Percentiles rank a stretch among this genome's conserved stretches.
Conservation (phyloP, 2,329 filamentous ascomycete genomes). For the Colletotrichum liaoningense region DNA sequence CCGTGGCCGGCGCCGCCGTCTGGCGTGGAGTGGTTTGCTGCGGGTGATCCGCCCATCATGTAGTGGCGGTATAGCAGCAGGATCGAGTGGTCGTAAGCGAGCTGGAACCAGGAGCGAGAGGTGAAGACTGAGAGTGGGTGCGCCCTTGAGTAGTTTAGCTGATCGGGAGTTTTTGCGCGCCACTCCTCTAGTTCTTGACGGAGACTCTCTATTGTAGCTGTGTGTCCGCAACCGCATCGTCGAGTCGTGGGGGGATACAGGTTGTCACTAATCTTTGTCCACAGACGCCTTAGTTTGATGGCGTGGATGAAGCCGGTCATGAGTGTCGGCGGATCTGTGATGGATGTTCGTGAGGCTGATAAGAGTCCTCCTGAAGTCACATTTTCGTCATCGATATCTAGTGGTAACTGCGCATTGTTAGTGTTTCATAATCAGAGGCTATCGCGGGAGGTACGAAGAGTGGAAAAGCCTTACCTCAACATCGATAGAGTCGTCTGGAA, state of each 20-base stretch:
- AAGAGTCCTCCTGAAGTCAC: conserved; percentile 39
- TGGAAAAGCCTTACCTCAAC: conserved; percentile 38
- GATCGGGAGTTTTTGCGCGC: conserved; percentile 41
- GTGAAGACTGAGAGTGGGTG: conserved; percentile 46
- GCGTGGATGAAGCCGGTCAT: conserved; percentile 46
- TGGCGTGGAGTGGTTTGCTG: background rate
- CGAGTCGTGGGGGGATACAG: conserved; percentile 38
- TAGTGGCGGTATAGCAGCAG: conserved; percentile 49
- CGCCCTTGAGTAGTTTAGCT: conserved; percentile 35
- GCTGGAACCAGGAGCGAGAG: conserved; percentile 50
- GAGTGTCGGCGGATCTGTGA: conserved; percentile 37
- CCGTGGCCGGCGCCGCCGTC: background rate
- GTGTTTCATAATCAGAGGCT: background rate
- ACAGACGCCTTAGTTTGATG: conserved; percentile 43
- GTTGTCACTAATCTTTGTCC: conserved; percentile 43
- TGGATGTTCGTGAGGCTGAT: conserved; percentile 35
- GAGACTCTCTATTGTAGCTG: background rate
- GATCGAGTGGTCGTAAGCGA: conserved; percentile 52
- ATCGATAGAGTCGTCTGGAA: conserved; percentile 43
- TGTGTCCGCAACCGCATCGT: background rate
- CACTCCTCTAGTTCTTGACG: conserved; percentile 35
- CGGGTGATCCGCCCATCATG: conserved; percentile 31
- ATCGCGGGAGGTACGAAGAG: background rate
- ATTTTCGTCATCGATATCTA: conserved; percentile 45
- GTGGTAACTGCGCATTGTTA: conserved; percentile 37